Percentiles rank a stretch among this genome's conserved stretches.
Evolutionary conservation across 192 early-diverging fungal species (phyloP).

Genomic region (Geosiphon pyriformis): DNA sequence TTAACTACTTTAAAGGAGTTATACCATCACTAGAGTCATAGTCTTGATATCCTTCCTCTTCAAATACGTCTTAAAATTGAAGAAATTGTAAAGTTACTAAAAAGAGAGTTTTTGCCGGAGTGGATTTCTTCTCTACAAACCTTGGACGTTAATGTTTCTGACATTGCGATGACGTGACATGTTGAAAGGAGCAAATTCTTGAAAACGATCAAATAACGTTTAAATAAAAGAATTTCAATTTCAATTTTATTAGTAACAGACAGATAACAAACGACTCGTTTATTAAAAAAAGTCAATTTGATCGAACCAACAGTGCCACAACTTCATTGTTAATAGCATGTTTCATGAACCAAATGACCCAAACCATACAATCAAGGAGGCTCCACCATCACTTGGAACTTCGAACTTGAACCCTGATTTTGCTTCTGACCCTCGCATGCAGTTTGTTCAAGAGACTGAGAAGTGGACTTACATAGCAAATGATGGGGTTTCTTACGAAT

Average conservation of each 20-base stretch:
- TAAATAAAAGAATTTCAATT: too few relatives aligned
- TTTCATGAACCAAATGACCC: too few relatives aligned
- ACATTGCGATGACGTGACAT: conserved; percentile 53
- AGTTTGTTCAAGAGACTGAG: conserved; percentile 63
- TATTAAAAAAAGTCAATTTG: too few relatives aligned
- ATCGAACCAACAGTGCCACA: too few relatives aligned
- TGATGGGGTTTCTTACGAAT: conserved; percentile 80
- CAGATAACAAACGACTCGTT: too few relatives aligned
- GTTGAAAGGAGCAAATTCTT: too few relatives aligned
- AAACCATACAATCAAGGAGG: too few relatives aligned
- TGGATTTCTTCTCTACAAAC: conserved; percentile 21
- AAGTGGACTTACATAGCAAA: conserved; percentile 76
- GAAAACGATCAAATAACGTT: too few relatives aligned
- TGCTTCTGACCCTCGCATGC: conserved; percentile 22
- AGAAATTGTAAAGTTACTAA: not conserved
- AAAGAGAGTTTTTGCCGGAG: not conserved
- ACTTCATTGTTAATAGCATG: too few relatives aligned
- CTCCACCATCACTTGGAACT: too few relatives aligned
- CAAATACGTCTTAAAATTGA: not conserved
- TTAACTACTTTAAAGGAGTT: not conserved
- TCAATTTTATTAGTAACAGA: too few relatives aligned
- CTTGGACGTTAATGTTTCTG: conserved; percentile 46
- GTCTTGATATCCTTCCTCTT: not conserved
- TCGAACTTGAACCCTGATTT: too few relatives aligned
- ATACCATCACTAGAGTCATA: not conserved